Evolutionary conservation across 2,329 filamentous ascomycete genomes (phyloP).

Genomic region (Xylariaceae sp.): DNA sequence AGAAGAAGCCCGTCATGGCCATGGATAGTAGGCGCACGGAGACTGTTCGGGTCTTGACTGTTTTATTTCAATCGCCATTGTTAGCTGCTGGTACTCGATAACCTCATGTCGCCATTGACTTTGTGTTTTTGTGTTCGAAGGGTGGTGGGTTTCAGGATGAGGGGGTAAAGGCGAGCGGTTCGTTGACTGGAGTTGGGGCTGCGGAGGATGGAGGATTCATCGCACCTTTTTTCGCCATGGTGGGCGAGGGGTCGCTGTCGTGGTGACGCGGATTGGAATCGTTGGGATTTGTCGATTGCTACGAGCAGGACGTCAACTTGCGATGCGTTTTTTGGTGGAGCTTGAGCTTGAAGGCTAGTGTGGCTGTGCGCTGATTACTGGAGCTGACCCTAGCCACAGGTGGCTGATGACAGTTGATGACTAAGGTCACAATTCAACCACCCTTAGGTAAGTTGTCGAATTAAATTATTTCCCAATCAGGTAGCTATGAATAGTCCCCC

Average conservation of each 20-base stretch:
- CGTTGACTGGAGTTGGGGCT: not conserved
- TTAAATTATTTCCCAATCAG: no score
- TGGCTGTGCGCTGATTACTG: not conserved
- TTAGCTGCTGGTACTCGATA: no score
- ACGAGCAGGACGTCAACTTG: conserved; percentile 5
- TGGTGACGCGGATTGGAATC: conserved; percentile 2
- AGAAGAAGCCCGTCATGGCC: conserved; percentile 98
- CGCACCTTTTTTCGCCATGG: conserved; percentile 43
- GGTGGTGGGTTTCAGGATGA: not conserved
- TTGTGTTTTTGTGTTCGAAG: not conserved
- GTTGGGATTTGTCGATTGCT: conserved; percentile 10
- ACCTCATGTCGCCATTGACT: no score
- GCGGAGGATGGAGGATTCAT: not conserved
- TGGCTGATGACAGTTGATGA: no score
- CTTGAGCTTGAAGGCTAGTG: conserved; percentile 20
- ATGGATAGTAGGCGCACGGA: conserved; percentile 93
- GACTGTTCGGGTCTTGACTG: conserved; percentile 88
- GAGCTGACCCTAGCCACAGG: not conserved
- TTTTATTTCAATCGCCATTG: not conserved
- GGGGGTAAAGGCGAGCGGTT: not conserved
- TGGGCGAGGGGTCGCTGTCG: conserved; percentile 13
- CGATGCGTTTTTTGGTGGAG: conserved; percentile 25
- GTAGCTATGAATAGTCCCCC: no score
- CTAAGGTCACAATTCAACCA: no score
- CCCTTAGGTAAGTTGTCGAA: no score